Base-by-base conservation (phyloP, 345 rosid genomes). In the Salix koriyanagi region DNA sequence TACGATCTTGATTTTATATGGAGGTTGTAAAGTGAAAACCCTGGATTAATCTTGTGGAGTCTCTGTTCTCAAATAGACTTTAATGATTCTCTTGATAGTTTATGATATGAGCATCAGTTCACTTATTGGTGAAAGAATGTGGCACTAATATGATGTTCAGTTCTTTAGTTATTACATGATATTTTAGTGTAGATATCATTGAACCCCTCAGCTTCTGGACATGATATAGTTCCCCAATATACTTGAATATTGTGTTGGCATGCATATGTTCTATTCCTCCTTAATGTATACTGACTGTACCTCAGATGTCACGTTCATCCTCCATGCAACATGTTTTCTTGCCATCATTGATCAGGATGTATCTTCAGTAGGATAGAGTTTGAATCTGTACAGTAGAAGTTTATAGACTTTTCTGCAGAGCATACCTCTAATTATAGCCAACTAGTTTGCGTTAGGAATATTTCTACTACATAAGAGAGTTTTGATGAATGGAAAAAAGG, bases 51-150 rank as follows among this genome's bases (percentile, higher is more conserved):
- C 19, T 48, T 50, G 50, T n/a, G 25, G 34, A 46, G 46, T n/a
- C 26, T 75, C 39, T 75, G 46, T 58, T 28, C 25, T 56, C 68
- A 71, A 71, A 30, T 30, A 50, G 50, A 15, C 46, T 23, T 30
- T 48, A 28, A 28, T 70, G 44, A 34, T 13, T n/a, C 41, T 15
- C 6, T 4, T 44, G 37, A 21, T 42, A 64, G 54, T 4, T 26
- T 74, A 74, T 75, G 48, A 75, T 67, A 67, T 6, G 66, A 46
- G 34, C 18, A 54, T 48, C 58, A 36, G 18, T 69, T 69, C 23
- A 36, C 26, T 52, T 50, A 37, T 36, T 34, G 71, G 52, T 25
- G 16, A 62, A 41, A 25, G 65, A 73, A 41, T 23, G 16, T 16
- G 66, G 21, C 13, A 32, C n/a, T 41, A 25, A 28, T 44, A 44